Percentiles rank a stretch among this genome's conserved stretches.
Conservation (phyloP, 2,329 filamentous ascomycete genomes). For the Coniochaeta sp. region DNA sequence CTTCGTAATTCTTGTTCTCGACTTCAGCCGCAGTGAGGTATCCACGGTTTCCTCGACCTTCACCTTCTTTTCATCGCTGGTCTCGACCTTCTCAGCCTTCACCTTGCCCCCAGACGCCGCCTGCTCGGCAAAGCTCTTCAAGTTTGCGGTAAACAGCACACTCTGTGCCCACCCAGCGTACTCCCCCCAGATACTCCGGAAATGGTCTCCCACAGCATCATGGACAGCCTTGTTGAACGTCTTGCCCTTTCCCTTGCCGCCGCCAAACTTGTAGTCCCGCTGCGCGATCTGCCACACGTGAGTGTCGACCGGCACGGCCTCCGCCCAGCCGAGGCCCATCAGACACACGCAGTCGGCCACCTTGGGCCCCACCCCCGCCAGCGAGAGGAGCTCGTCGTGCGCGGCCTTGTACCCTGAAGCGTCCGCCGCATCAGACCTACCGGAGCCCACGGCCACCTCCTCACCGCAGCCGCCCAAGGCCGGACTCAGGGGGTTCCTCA, state of each 20-base stretch:
- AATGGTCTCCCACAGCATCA: conserved; percentile 83
- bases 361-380: conserved; percentile 91
- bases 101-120: conserved; percentile 27
- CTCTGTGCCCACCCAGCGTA: conserved; percentile 98
- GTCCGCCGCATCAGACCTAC: not conserved
- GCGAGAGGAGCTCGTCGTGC: conserved; percentile 68
- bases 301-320: conserved; percentile 92
- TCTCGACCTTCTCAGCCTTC: conserved; percentile 13
- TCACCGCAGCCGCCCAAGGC: too few relatives aligned
- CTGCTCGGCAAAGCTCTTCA: conserved; percentile 74
- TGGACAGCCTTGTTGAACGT: conserved; percentile 86
- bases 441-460: too few relatives aligned
- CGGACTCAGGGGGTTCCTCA: conserved; percentile 71
- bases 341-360: conserved; percentile 95
- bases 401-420: conserved; percentile 64
- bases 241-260: conserved; percentile 66
- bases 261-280: conserved; percentile 77
- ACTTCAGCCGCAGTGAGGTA: not conserved
- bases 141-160: conserved; percentile 88
- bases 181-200: conserved; percentile 81
- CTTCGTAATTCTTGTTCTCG: not conserved
- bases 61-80: not conserved
- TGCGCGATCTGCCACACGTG: conserved; percentile 99
- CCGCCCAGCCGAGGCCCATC: conserved; percentile 94
- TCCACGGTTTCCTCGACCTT: conserved; percentile 7